Base-by-base conservation (phyloP, 495 filamentous ascomycete species). In the Penicillium nucicola region DNA sequence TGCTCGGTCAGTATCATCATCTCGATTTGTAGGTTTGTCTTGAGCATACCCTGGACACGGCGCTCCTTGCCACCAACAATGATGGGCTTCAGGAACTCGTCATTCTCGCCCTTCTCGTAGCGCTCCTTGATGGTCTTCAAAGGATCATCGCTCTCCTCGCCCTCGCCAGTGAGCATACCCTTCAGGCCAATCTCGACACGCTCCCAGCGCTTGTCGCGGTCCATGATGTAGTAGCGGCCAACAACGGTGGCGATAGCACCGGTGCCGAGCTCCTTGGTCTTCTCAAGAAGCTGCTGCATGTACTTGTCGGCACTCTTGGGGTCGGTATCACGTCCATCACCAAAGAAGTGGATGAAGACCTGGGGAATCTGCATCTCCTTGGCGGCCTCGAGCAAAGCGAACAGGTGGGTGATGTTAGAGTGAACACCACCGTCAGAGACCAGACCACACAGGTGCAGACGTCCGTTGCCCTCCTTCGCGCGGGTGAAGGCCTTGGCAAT, bases 161-260 rank as follows among this genome's bases (percentile, higher is more conserved):
- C 93, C 60, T 96, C 89, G 35, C 95, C 93, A 5, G 77, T 70
- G 15, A 96, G 73, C 62, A 98, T 67, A 53, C 88, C 92, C 70
- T 92, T 91, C 68, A 98, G 66, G 48, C 87, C 95, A 60, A 96
- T 58, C 76, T 95, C 88, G 50, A 95, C 82, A 60, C 93, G 81
- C 65, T 98, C 92, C 93, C 93, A 98, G 67, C 93, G 83, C 87
- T 97, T 98, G 72, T 98, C 93, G 61, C 93, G 92, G 77, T 98
- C 93, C 93, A 98, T 98, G 65, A 90, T 90, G 67, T 89, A 98
- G 82, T 97, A 98, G 54, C 93, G 83, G 43, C 93, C 93, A 32
- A 97, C 92, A 23, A 95, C 83, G 17, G 93, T 97, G n/a, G 88
- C 92, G 55, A 97, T 81, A 64, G 92, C 74, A 60, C 93, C 92